phyloP scores from a whole-genome alignment of 805 yeast genomes.

The Cyberlindnera samutprakarnensis region DNA sequence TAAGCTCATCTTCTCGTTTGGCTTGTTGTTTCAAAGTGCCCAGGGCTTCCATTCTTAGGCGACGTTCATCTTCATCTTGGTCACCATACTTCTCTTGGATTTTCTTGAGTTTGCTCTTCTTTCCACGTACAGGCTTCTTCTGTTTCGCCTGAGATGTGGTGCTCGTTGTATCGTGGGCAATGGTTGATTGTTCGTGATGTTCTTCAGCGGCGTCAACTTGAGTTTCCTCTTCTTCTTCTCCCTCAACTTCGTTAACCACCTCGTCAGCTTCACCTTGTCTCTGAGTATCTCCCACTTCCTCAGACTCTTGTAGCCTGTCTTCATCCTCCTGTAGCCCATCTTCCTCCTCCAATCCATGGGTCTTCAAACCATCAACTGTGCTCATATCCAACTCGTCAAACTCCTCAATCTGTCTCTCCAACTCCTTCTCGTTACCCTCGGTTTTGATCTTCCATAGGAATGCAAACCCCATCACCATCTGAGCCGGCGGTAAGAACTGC shows the following conservation, averaged over 20 bases:
- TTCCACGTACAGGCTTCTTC: conserved; percentile 60
- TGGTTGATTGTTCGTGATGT: conserved; percentile 1
- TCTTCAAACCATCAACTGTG: conserved; percentile 7
- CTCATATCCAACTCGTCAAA: conserved; percentile 12
- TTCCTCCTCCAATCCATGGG: conserved; percentile 3
- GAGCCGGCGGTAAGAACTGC: conserved; percentile 67
- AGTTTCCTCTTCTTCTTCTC: conserved; percentile 11
- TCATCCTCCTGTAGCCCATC: conserved; percentile 13
- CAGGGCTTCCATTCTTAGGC: conserved; percentile 65
- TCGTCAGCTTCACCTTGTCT: conserved; percentile 5
- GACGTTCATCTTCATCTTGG: conserved; percentile 87
- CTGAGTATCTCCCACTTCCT: conserved; percentile 2
- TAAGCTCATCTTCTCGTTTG: conserved; percentile 28
- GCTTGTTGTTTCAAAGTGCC: conserved; percentile 69
- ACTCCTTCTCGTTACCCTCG: conserved; percentile 36
- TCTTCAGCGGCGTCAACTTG: not conserved
- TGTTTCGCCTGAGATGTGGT: conserved; percentile 3
- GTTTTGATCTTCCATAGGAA: conserved; percentile 66
- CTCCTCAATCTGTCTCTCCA: conserved; percentile 21
- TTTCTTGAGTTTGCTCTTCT: conserved; percentile 76
- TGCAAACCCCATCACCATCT: conserved; percentile 84
- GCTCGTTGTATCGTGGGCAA: conserved; percentile 4
- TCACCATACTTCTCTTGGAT: conserved; percentile 77
- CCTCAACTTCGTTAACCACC: conserved; percentile 1
- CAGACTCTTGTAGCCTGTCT: conserved; percentile 11